phyloP scores from a whole-genome alignment of 768 basidiomycete genomes.

The Strobilomyces dryophilus region DNA sequence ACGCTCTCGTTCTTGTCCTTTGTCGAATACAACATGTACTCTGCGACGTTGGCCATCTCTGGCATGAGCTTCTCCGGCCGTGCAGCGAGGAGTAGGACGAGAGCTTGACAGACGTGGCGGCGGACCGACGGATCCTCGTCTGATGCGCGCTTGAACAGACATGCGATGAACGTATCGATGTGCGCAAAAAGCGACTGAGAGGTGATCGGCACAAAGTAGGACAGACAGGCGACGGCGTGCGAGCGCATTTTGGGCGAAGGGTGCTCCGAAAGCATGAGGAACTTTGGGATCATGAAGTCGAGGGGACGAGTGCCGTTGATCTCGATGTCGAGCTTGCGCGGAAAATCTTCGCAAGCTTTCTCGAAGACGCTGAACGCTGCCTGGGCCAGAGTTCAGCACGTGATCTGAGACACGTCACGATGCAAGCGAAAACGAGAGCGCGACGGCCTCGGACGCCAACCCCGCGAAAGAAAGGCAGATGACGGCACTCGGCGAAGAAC shows the following conservation, averaged over 20 bases:
- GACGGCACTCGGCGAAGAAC: constrained; percentile 4
- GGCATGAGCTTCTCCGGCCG: constrained; percentile 96
- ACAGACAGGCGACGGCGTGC: constrained; percentile 90
- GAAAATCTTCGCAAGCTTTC: constrained; percentile 96
- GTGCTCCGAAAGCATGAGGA: constrained; percentile 85
- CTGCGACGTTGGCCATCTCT: constrained; percentile 91
- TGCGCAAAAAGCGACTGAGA: constrained; percentile 86
- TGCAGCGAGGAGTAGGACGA: constrained; percentile 88
- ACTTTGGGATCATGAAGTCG: constrained; percentile 96
- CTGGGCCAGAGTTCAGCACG: constrained; percentile 36
- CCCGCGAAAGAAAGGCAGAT: background rate
- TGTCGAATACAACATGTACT: constrained; percentile 98
- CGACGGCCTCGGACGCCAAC: constrained; percentile 2
- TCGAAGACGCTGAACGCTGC: constrained; percentile 91
- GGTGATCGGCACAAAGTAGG: constrained; percentile 86
- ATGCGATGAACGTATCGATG: constrained; percentile 90
- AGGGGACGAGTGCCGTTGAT: constrained; percentile 91
- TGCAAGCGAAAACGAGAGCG: background rate
- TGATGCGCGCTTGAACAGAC: constrained; percentile 90
- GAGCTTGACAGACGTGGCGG: constrained; percentile 91
- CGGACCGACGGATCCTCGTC: constrained; percentile 94
- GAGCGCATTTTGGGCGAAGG: constrained; percentile 84
- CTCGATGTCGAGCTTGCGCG: constrained; percentile 90
- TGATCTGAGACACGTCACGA: background rate
- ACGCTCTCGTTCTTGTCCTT: constrained; percentile 97